Evolutionary conservation across 2,329 filamentous ascomycete genomes (phyloP).

Genomic region (Fusarium heterosporum): DNA sequence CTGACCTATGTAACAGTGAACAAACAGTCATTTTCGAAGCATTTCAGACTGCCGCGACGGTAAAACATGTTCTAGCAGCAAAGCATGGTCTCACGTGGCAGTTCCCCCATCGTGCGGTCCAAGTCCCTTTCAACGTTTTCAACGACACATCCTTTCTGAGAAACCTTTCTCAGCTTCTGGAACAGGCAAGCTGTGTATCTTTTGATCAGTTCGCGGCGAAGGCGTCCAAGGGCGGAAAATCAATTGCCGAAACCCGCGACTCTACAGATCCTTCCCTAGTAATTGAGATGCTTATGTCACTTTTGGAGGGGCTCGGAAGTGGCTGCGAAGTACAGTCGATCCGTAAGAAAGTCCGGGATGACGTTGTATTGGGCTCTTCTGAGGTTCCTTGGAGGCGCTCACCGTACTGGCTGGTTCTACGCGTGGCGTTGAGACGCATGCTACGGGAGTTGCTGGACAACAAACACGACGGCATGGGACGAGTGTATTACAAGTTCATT

Average conservation of each 20-base stretch:
- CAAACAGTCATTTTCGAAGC: constrained; percentile 59
- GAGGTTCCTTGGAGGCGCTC: constrained; percentile 71
- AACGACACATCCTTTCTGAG: constrained; percentile 56
- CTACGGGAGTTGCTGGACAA: constrained; percentile 57
- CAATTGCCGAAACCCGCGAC: constrained; percentile 67
- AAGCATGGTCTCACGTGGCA: constrained; percentile 65
- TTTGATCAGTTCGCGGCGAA: constrained; percentile 65
- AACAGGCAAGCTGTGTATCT: constrained; percentile 65
- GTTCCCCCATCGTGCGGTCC: constrained; percentile 68
- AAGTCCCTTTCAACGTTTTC: constrained; percentile 54
- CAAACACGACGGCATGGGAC: constrained; percentile 40
- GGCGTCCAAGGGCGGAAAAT: constrained; percentile 62
- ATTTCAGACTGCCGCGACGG: constrained; percentile 69
- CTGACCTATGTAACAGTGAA: constrained; percentile 17
- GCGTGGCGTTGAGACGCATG: constrained; percentile 66
- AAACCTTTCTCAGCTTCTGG: constrained; percentile 63
- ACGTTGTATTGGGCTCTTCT: constrained; percentile 63
- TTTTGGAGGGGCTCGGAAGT: constrained; percentile 67
- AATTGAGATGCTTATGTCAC: constrained; percentile 68
- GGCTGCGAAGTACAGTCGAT: constrained; percentile 53
- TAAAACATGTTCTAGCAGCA: constrained; percentile 63
- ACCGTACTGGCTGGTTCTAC: constrained; percentile 71
- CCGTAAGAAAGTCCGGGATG: constrained; percentile 71
- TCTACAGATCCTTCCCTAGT: constrained; percentile 68
- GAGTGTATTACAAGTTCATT: constrained; percentile 67